Base-by-base conservation (phyloP, 306 rosid genomes). In the Sicyos edulis region DNA sequence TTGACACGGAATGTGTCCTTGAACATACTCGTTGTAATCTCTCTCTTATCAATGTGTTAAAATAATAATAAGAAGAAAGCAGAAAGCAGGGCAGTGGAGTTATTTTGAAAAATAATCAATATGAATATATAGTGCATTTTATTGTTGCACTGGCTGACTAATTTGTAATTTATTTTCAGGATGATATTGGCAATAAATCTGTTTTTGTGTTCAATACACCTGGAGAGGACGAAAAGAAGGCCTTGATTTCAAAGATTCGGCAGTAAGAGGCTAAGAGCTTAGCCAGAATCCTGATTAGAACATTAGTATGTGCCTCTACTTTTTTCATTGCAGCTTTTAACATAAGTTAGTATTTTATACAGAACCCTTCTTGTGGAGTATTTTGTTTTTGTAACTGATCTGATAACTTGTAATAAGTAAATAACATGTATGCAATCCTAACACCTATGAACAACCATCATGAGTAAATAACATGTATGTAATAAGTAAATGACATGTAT, bases 91-190 rank as follows among this genome's bases (percentile, higher is more conserved):
- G 29, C 61, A 20, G 10, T 10, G 62, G 16, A 15, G 29, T 26
- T 26, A 26, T 56, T 56, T 58, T 58, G 16, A 24, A 6, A 12
- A 4, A 58, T 12, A 13, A 8, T 4, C 29, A 56, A 29, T 14
- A 6, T 57, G 3, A 22, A 22, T 57, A 57, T 22, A n/a, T 24
- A 21, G 63, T 21, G 34, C 34, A 22, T 12, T 58, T 58, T 6
- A 54, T 59, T 78, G 77, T 54, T 64, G 72, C 21, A 17, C 54
- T 55, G 32, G 44, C 47, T 20, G 54, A 37, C 64, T 73, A 45
- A 14, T 57, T 62, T 40, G 55, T 55, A 58, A 19, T 76, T 44
- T 8, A 29, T 29, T 29, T 29, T 29, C 32, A 29, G 32, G 32
- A 29, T 29, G 32, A 29, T 29, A 29, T 29, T 29, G 32, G 32